Percentiles rank a stretch among this genome's conserved stretches.
phyloP scores from a whole-genome alignment of 2,329 filamentous ascomycete genomes.

The Lomentospora prolificans region DNA sequence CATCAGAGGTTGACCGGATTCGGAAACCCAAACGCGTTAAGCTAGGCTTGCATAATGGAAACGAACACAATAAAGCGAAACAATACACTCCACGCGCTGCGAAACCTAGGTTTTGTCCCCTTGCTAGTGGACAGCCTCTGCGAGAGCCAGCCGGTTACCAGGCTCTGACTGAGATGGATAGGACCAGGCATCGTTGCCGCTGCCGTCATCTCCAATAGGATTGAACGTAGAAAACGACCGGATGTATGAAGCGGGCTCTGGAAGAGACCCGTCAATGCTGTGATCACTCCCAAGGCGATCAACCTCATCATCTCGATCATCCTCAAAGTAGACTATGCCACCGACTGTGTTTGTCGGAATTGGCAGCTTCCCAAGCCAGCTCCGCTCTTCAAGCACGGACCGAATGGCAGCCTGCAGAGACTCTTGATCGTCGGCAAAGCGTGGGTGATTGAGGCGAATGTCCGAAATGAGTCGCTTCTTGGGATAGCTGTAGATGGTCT shows the following conservation, averaged over 20 bases:
- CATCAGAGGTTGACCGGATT: background rate
- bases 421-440: conserved; percentile 35
- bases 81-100: conserved; percentile 2
- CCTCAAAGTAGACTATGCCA: conserved; percentile 31
- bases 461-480: conserved; percentile 33
- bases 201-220: conserved; percentile 29
- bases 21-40: background rate
- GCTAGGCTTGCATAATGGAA: background rate
- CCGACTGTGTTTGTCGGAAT: conserved; percentile 25
- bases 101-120: background rate
- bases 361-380: conserved; percentile 21
- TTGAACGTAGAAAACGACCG: conserved; percentile 25
- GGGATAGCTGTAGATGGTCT: conserved; percentile 34
- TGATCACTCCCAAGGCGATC: conserved; percentile 23
- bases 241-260: conserved; percentile 19
- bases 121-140: background rate
- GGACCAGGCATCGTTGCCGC: conserved; percentile 8
- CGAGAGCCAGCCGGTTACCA: conserved; percentile 4
- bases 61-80: background rate
- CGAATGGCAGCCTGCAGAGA: conserved; percentile 30
- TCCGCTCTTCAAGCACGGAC: conserved; percentile 27
- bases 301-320: conserved; percentile 24
- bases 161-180: background rate
- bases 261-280: conserved; percentile 25
- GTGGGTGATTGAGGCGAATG: conserved; percentile 28